These are phyloP conservation scores for Vaccinium corymbosum DNA, from an alignment of 148 eudicot species.

Conservation along the genomic window DNA sequence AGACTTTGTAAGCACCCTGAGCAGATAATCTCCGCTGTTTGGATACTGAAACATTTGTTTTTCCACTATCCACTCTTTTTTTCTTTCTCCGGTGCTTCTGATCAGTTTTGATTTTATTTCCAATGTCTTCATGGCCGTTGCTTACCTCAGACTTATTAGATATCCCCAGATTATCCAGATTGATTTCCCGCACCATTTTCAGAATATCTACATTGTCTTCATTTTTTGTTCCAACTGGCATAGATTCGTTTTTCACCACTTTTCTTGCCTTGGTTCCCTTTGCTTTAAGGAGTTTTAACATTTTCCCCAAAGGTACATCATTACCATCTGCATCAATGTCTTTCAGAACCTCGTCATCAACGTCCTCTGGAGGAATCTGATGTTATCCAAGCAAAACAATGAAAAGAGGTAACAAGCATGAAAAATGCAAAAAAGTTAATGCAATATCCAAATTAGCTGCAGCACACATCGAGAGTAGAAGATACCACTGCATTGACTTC, in stretches of 20 bases:
- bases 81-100: constrained; percentile 45
- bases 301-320: constrained; percentile 82
- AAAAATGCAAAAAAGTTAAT: neutral
- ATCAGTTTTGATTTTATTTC: constrained; percentile 26
- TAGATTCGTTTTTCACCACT: constrained; percentile 38
- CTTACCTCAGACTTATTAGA: constrained; percentile 53
- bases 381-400: constrained; percentile 17
- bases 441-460: neutral
- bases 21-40: constrained; percentile 69
- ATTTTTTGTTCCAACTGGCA: constrained; percentile 37
- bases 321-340: constrained; percentile 75
- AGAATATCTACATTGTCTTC: constrained; percentile 62
- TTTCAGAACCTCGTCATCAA: constrained; percentile 59
- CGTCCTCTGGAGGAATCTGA: constrained; percentile 56
- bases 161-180: constrained; percentile 50
- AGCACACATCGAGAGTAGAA: constrained; percentile 6
- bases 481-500: constrained; percentile 77
- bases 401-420: constrained; percentile 8
- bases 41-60: constrained; percentile 47
- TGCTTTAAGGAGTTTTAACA: constrained; percentile 78
- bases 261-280: constrained; percentile 67
- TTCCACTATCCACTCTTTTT: constrained; percentile 36
- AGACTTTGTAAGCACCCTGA: constrained; percentile 29
- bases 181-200: constrained; percentile 76
- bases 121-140: constrained; percentile 53